Conservation (phyloP, 176 grass and related monocot species). For the Oryza australiensis region DNA sequence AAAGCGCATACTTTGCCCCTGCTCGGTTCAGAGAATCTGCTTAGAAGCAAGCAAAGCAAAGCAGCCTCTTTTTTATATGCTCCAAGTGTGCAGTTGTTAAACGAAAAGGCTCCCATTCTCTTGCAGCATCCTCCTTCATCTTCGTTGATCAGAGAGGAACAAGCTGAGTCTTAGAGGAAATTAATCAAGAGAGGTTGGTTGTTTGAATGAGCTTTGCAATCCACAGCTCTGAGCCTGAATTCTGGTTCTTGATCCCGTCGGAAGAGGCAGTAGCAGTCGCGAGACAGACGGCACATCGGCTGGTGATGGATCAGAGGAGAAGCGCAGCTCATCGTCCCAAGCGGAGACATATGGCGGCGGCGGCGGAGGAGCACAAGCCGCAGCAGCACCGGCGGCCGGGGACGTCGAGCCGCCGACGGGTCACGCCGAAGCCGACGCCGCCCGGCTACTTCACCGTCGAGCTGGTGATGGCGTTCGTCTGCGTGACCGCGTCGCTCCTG, state of each 20-base stretch:
- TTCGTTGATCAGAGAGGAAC: not conserved
- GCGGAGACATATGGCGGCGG: conserved; percentile 4
- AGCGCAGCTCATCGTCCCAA: not conserved
- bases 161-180: not conserved
- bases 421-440: not conserved
- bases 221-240: not conserved
- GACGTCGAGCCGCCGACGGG: not conserved
- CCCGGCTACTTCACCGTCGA: conserved; percentile 48
- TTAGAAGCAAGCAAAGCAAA: not conserved
- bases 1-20: not conserved
- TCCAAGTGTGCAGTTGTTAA: not conserved
- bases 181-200: not conserved
- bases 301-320: conserved; percentile 14
- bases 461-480: conserved; percentile 37
- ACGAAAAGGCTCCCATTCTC: not conserved
- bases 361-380: not conserved
- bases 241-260: not conserved
- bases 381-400: not conserved
- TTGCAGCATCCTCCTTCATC: not conserved
- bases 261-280: not conserved
- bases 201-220: conserved; percentile 8
- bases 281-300: not conserved
- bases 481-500: conserved; percentile 44
- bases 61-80: not conserved
- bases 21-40: conserved; percentile 42